A percentile compares a stretch with the other conserved stretches of the same genome.
These are phyloP conservation scores for Nothomitra cinnamomea DNA, from an alignment of 2,329 filamentous ascomycete species.

Conservation along the genomic window DNA sequence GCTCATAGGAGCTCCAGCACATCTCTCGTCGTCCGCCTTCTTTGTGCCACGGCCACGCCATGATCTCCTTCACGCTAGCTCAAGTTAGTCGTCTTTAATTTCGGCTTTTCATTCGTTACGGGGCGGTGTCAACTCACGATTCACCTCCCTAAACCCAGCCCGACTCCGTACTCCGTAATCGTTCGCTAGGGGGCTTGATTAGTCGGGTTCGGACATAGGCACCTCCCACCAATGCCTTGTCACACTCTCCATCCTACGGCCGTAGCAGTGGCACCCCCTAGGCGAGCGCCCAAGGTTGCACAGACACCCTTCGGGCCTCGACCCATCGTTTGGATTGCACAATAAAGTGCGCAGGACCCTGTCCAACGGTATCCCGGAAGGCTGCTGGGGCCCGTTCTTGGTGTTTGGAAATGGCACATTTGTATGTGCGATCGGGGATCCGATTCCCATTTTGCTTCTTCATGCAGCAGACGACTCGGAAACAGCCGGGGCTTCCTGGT, in stretches of 20 bases:
- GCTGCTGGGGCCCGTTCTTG: background rate
- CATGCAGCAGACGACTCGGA: constrained; percentile 1
- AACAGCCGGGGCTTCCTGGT: background rate
- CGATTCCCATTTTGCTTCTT: background rate
- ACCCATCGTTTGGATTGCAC: background rate
- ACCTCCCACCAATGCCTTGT: no score
- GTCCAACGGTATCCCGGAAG: background rate
- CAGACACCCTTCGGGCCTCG: constrained; percentile 2
- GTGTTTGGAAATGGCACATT: background rate
- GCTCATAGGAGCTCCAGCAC: background rate
- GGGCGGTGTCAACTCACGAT: no score
- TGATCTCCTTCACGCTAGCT: background rate
- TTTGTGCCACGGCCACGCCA: constrained; percentile 1
- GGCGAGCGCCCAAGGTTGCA: constrained; percentile 1
- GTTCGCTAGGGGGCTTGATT: no score
- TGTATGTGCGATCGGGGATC: background rate
- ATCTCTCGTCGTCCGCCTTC: background rate
- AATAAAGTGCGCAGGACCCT: background rate
- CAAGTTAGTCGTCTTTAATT: no score
- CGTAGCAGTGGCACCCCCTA: background rate
- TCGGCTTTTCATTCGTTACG: no score
- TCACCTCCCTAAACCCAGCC: no score
- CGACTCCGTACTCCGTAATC: no score
- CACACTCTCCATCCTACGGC: background rate
- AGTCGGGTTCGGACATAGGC: no score